These are phyloP conservation scores for Xylariales sp. DNA, from an alignment of 2,329 filamentous ascomycete genomes.

Conservation along the genomic window DNA sequence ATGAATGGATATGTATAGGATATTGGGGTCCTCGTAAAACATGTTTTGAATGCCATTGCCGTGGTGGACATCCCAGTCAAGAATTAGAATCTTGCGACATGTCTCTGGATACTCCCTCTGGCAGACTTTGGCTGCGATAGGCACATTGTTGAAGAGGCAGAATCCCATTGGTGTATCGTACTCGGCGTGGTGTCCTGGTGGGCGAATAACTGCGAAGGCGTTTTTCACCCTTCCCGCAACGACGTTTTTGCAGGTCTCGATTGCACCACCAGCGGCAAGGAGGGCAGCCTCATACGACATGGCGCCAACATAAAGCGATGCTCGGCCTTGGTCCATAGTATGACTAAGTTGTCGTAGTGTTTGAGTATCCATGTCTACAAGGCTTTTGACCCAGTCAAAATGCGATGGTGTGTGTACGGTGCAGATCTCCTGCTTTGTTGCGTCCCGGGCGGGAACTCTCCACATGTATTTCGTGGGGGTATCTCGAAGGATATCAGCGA, in stretches of 20 bases:
- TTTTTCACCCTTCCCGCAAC: slow-evolving; percentile 83
- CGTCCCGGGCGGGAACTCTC: slow-evolving; percentile 74
- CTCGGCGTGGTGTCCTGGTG: slow-evolving; percentile 94
- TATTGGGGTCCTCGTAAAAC: slow-evolving; percentile 90
- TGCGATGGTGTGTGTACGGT: slow-evolving; percentile 75
- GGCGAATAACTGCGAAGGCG: slow-evolving; percentile 89
- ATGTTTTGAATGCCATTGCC: slow-evolving; percentile 96
- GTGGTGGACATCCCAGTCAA: slow-evolving; percentile 83
- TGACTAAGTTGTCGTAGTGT: slow-evolving; percentile 66
- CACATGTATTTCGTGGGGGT: slow-evolving; percentile 61
- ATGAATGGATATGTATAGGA: slow-evolving; percentile 93
- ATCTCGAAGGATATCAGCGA: slow-evolving; percentile 45
- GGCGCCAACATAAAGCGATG: slow-evolving; percentile 79
- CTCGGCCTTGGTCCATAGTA: slow-evolving; percentile 57
- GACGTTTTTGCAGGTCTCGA: slow-evolving; percentile 93
- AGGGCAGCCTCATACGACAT: slow-evolving; percentile 77
- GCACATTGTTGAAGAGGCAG: slow-evolving; percentile 97
- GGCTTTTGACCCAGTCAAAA: slow-evolving; percentile 68
- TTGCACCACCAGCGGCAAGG: slow-evolving; percentile 85
- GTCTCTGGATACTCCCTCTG: slow-evolving; percentile 73
- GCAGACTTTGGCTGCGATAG: slow-evolving; percentile 84
- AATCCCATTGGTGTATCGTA: slow-evolving; percentile 84
- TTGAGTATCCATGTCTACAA: slow-evolving; percentile 50
- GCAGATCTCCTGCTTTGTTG: slow-evolving; percentile 74
- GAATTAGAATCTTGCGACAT: slow-evolving; percentile 85